Evolutionary conservation across 352 stramenopile genomes (phyloP), one percentile per base, ranked within the genome.

Genomic region (Phytophthora lateralis): DNA sequence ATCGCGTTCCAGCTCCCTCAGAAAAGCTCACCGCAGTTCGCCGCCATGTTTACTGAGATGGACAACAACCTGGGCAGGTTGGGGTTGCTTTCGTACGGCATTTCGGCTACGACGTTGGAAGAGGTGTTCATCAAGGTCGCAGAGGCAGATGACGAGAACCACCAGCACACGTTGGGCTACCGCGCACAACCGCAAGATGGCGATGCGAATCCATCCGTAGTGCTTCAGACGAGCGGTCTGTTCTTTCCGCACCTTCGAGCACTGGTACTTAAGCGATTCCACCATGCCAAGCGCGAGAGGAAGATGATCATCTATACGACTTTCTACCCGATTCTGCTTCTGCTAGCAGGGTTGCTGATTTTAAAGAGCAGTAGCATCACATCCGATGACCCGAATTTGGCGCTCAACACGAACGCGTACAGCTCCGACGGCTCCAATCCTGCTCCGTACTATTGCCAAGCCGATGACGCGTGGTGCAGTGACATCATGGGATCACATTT

Each of bases 91-190:
- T 88, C 70, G 9, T 85, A 81, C 18, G 72, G 71, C 27, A 69
- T 82, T 32, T 93, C 88, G n/a, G 95, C 98, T 14, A 89, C 82
- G 3, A 88, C 82, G 11, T 41, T 91, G 17, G 82, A 92, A 46
- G 75, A 90, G 44, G 82, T 90, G 18, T 92, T 92, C 52, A 78
- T 91, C 61, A 90, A 88, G 32, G 77, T 90, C 10, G 80, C 80
- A 0, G 75, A 80, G 14, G 32, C 54, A 1, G 60, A n/a, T 17
- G 73, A 75, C 21, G 66, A 81, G 34, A 63, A 64, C 37, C 52
- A 82, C 12, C 69, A 77, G 44, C 68, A 76, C 55, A 83, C 64
- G 0, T 45, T 79, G 4, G 48, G 26, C 1, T 72, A 72, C 15
- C 20, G 49, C 7, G 24, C 20, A 12, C 63, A 39, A 7, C 41